phyloP scores from a whole-genome alignment of 129 eudicot species.

The Tanacetum coccineum region DNA sequence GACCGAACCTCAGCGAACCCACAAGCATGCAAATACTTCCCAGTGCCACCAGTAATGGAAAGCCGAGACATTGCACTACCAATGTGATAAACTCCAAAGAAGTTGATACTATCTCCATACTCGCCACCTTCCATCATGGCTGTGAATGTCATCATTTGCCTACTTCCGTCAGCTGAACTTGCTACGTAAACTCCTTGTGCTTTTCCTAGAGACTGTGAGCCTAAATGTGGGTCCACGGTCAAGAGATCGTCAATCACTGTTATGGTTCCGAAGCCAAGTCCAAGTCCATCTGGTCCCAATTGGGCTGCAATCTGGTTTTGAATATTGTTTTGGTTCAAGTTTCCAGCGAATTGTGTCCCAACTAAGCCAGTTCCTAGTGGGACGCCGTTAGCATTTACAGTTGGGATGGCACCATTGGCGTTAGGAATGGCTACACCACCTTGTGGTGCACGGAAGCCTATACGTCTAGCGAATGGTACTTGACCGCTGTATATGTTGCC shows the following conservation, averaged over 20 bases:
- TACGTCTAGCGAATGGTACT: conserved; percentile 84
- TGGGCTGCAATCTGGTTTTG: conserved; percentile 32
- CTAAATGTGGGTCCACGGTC: conserved; percentile 58
- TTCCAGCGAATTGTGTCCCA: conserved; percentile 63
- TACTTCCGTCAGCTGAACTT: conserved; percentile 77
- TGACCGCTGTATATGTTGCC: conserved; percentile 89
- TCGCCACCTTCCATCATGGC: conserved; percentile 91
- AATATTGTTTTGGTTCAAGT: conserved; percentile 29
- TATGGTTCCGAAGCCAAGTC: conserved; percentile 87
- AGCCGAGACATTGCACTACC: no score
- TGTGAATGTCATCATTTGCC: conserved; percentile 91
- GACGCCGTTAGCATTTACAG: conserved; percentile 60
- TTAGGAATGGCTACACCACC: conserved; percentile 81
- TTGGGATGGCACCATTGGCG: conserved; percentile 72
- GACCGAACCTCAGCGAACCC: conserved; percentile 91
- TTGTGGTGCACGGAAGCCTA: conserved; percentile 61
- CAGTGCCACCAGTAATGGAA: conserved; percentile 90
- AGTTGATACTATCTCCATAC: conserved; percentile 77
- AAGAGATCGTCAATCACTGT: conserved; percentile 80
- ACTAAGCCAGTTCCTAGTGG: conserved; percentile 77
- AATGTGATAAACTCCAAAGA: no score
- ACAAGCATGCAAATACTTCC: conserved; percentile 77
- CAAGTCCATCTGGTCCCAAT: conserved; percentile 79
- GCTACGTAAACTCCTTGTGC: conserved; percentile 89
- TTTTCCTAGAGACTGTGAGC: conserved; percentile 66